These are phyloP conservation scores for Ophiostoma himal-ulmi DNA, from an alignment of 2,329 filamentous ascomycete species.

Conservation along the genomic window DNA sequence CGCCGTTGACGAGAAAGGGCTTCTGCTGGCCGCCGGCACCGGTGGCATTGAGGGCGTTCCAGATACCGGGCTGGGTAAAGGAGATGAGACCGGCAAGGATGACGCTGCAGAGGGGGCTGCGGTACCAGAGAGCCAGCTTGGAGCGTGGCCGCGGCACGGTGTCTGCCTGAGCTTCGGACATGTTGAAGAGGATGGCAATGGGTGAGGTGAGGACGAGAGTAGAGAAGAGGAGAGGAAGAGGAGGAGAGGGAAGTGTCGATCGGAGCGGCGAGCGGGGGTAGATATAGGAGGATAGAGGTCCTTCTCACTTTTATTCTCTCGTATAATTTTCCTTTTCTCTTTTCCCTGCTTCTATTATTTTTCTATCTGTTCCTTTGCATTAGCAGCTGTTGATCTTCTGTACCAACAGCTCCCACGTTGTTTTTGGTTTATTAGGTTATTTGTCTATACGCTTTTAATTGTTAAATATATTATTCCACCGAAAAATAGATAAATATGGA, in stretches of 20 bases:
- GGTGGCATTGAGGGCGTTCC: constrained; percentile 14
- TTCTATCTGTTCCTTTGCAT: background rate
- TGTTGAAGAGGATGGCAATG: background rate
- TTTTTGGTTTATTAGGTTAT: too few species aligned
- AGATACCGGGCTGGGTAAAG: constrained; percentile 11
- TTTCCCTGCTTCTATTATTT: background rate
- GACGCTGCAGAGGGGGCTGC: constrained; percentile 12
- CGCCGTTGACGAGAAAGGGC: constrained; percentile 9
- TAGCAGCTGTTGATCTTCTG: too few species aligned
- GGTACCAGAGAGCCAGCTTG: constrained; percentile 6
- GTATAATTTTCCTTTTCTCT: background rate
- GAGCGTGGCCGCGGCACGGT: constrained; percentile 3
- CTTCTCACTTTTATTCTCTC: background rate
- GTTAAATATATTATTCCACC: too few species aligned
- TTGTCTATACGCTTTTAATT: too few species aligned
- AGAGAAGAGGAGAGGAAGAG: background rate
- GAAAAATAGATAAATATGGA: background rate
- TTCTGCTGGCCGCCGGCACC: constrained; percentile 16
- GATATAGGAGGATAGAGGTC: background rate
- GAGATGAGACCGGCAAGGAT: constrained; percentile 12
- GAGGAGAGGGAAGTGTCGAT: background rate
- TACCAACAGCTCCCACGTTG: background rate
- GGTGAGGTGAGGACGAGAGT: background rate
- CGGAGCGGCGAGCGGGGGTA: background rate
- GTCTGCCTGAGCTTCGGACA: constrained; percentile 11